Percentiles rank a stretch among this genome's conserved stretches.
Evolutionary conservation across 192 early-diverging fungal genomes (phyloP).

Genomic region (Linnemannia hyalina): DNA sequence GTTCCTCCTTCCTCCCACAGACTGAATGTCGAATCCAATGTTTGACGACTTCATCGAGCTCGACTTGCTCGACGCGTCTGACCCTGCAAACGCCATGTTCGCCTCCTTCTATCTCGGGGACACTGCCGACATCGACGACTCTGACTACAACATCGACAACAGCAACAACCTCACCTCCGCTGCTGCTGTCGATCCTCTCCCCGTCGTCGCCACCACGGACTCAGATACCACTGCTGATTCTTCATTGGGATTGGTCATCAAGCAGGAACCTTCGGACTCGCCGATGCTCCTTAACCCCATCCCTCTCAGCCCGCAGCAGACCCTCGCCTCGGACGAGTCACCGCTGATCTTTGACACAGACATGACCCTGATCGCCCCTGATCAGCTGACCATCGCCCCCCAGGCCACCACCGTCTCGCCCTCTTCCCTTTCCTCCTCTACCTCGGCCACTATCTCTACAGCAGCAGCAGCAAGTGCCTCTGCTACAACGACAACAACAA

Average conservation of each 20-base stretch:
- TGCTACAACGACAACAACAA: background rate
- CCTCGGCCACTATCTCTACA: background rate
- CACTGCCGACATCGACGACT: slow-evolving; percentile 27
- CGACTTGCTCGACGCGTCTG: slow-evolving; percentile 42
- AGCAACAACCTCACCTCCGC: slow-evolving; percentile 13
- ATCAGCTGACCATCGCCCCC: slow-evolving; percentile 48
- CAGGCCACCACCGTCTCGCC: slow-evolving; percentile 35
- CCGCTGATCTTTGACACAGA: slow-evolving; percentile 12
- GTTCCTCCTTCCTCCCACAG: background rate
- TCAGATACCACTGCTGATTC: background rate
- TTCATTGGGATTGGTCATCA: background rate
- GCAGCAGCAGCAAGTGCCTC: background rate
- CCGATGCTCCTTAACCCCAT: slow-evolving; percentile 1
- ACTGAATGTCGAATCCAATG: slow-evolving; percentile 41
- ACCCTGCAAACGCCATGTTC: slow-evolving; percentile 43
- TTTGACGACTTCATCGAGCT: slow-evolving; percentile 56
- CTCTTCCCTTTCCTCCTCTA: background rate
- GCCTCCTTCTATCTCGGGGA: slow-evolving; percentile 33
- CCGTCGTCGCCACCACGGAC: slow-evolving; percentile 2
- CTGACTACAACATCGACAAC: slow-evolving; percentile 22
- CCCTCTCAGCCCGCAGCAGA: slow-evolving; percentile 11
- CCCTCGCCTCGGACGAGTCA: slow-evolving; percentile 17
- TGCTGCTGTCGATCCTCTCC: background rate
- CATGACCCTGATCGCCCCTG: slow-evolving; percentile 29
- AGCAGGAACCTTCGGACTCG: background rate